Evolutionary conservation across 169 alveolate species (phyloP).

Genomic region (Plasmodium berghei): DNA sequence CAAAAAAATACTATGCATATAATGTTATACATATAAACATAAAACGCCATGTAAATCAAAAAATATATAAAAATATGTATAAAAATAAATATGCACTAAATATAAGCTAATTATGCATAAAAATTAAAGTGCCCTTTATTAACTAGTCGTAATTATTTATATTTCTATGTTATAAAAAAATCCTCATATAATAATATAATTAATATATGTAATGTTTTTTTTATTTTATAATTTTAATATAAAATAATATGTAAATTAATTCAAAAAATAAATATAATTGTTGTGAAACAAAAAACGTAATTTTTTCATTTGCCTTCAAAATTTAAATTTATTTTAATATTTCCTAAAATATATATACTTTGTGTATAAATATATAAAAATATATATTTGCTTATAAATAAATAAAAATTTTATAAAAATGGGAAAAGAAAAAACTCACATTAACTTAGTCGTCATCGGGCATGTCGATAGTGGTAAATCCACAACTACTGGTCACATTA

Average conservation of each 20-base stretch:
- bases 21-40: neutral
- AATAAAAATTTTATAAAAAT: slow-evolving; percentile 41
- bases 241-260: no score
- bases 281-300: no score
- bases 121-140: no score
- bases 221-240: no score
- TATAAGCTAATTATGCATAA: no score
- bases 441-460: slow-evolving; percentile 96
- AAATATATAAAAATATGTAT: no score
- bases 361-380: slow-evolving; percentile 1
- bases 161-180: neutral
- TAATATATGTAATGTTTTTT: neutral
- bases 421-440: slow-evolving; percentile 93
- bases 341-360: neutral
- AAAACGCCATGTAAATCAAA: no score
- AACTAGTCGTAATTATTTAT: no score
- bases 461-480: slow-evolving; percentile 99
- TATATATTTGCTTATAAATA: slow-evolving; percentile 4
- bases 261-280: no score
- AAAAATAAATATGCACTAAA: no score
- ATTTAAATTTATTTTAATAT: no score
- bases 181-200: neutral
- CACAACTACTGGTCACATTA: slow-evolving; percentile 97
- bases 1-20: neutral
- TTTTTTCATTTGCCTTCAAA: no score